Conservation (phyloP, 1,284 basidiomycete genomes). For the Dichomitus squalens region DNA sequence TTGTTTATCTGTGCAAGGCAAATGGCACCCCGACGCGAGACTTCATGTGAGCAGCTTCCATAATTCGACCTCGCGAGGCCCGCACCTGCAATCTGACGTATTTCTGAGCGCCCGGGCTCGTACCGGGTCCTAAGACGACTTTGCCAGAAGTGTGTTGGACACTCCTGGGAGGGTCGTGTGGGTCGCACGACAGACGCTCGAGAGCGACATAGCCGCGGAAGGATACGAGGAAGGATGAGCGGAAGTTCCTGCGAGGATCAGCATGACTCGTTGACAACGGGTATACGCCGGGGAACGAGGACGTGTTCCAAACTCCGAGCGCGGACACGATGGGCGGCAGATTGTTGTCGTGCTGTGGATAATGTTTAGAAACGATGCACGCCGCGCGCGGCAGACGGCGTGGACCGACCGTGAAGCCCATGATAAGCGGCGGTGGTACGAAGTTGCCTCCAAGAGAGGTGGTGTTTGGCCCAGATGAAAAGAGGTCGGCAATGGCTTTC, state of each 20-base stretch:
- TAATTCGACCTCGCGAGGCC: neutral
- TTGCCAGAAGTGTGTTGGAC: constrained; percentile 26
- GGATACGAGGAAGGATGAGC: constrained; percentile 40
- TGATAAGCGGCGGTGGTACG: constrained; percentile 41
- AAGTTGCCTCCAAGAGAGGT: constrained; percentile 32
- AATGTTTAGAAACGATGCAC: neutral
- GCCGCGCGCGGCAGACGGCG: neutral
- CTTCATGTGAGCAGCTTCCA: neutral
- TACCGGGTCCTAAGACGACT: constrained; percentile 13
- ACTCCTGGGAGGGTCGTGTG: constrained; percentile 3
- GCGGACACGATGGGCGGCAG: constrained; percentile 45
- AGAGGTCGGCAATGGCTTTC: constrained; percentile 41
- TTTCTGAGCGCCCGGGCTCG: constrained; percentile 18
- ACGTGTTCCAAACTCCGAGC: constrained; percentile 46
- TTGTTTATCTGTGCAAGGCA: constrained; percentile 35
- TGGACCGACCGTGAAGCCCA: constrained; percentile 43
- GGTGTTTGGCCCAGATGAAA: constrained; percentile 35
- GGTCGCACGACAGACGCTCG: constrained; percentile 40
- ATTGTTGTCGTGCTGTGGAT: constrained; percentile 44
- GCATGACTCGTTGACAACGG: constrained; percentile 38
- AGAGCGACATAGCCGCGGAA: constrained; percentile 45
- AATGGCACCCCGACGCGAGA: neutral
- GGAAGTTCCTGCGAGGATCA: constrained; percentile 37
- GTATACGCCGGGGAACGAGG: constrained; percentile 30
- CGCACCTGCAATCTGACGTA: constrained; percentile 41